phyloP scores from a whole-genome alignment of 2,329 filamentous ascomycete genomes.

The Paecilomyces dactylethromorphus region DNA sequence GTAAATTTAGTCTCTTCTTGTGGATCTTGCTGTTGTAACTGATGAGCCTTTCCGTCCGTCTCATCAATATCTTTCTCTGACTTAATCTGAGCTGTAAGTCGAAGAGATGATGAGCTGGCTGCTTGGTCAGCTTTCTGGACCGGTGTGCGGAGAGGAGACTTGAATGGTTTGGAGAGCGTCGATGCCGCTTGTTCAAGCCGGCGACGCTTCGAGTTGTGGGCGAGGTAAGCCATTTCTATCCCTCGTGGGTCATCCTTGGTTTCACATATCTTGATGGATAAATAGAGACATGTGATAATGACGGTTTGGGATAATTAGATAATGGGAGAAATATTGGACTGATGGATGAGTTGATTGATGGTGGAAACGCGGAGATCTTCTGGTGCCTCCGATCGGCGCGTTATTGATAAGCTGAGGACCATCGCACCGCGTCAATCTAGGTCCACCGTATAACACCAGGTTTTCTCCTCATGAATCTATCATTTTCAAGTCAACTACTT shows the following conservation, averaged over 20 bases:
- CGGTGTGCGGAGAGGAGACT: slow-evolving; percentile 57
- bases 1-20: not conserved
- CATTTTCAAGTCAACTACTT: not conserved
- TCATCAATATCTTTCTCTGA: not conserved
- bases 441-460: not conserved
- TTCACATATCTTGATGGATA: not conserved
- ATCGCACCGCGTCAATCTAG: not conserved
- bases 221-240: slow-evolving; percentile 11
- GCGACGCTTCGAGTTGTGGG: slow-evolving; percentile 52
- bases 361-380: not conserved
- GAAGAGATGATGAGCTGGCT: not conserved
- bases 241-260: not conserved
- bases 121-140: slow-evolving; percentile 6
- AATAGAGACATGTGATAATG: not conserved
- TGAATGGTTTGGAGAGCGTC: slow-evolving; percentile 64
- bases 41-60: not conserved
- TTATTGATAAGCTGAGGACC: slow-evolving; percentile 14
- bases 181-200: slow-evolving; percentile 52
- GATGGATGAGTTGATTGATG: not conserved
- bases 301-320: not conserved
- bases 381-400: not conserved
- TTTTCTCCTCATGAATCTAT: not conserved
- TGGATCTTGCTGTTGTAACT: slow-evolving; percentile 3
- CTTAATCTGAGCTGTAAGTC: not conserved
- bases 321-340: not conserved